A percentile compares a stretch with the other conserved stretches of the same genome.
Conservation (phyloP, 495 filamentous ascomycete genomes). For the Lasiosphaeria miniovina region DNA sequence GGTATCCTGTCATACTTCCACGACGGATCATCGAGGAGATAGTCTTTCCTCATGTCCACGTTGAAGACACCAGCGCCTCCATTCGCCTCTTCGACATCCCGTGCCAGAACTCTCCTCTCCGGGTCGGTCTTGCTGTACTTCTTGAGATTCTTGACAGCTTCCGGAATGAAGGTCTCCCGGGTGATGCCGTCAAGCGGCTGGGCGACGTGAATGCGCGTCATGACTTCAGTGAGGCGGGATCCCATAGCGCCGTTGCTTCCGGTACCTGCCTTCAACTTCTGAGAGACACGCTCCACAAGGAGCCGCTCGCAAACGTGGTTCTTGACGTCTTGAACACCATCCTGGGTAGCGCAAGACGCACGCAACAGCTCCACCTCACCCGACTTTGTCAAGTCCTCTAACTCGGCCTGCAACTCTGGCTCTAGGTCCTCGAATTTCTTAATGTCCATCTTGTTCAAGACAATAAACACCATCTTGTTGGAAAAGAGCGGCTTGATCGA, state of each 20-base stretch:
- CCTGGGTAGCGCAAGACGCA: slow-evolving; percentile 89
- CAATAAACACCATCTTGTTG: slow-evolving; percentile 93
- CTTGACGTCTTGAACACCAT: slow-evolving; percentile 90
- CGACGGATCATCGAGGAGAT: slow-evolving; percentile 75
- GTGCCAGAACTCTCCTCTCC: slow-evolving; percentile 69
- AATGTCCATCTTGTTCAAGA: slow-evolving; percentile 98
- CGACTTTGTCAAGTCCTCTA: slow-evolving; percentile 76
- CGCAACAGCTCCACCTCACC: slow-evolving; percentile 88
- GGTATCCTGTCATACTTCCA: slow-evolving; percentile 97
- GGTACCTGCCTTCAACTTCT: slow-evolving; percentile 90
- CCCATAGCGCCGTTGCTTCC: slow-evolving; percentile 67
- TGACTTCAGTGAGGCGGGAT: slow-evolving; percentile 79
- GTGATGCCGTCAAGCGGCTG: slow-evolving; percentile 77
- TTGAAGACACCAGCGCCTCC: slow-evolving; percentile 95
- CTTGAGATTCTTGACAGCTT: slow-evolving; percentile 71
- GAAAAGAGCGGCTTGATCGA: slow-evolving; percentile 95
- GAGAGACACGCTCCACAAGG: slow-evolving; percentile 84
- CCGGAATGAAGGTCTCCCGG: slow-evolving; percentile 84
- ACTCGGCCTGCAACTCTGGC: slow-evolving; percentile 67
- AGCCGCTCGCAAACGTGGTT: slow-evolving; percentile 92
- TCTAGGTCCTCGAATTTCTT: slow-evolving; percentile 85
- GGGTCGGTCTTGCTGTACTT: slow-evolving; percentile 91
- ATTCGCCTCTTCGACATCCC: slow-evolving; percentile 88
- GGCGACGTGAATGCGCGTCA: slow-evolving; percentile 92
- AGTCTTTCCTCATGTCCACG: slow-evolving; percentile 83